Conservation (phyloP, 371 early-diverging fungal genomes). For the Mortierella sp. region DNA sequence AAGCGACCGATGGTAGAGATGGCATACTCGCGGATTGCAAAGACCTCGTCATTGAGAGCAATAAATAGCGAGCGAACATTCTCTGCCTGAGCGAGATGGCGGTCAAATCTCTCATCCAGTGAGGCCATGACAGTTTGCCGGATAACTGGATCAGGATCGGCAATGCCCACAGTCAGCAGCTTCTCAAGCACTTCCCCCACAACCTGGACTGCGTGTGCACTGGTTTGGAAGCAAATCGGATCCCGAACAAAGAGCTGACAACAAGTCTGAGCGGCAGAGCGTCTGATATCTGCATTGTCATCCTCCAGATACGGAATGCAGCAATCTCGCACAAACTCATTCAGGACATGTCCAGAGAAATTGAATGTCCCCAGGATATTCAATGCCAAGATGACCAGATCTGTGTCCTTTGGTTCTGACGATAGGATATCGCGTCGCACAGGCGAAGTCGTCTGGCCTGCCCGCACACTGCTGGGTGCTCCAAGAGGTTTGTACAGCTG, state of each 20-base stretch:
- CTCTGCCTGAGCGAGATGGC: slow-evolving; percentile 91
- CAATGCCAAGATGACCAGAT: slow-evolving; percentile 87
- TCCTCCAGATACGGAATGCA: slow-evolving; percentile 89
- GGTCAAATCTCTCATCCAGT: slow-evolving; percentile 87
- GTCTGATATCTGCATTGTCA: slow-evolving; percentile 85
- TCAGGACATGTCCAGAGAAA: slow-evolving; percentile 85
- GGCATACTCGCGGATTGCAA: slow-evolving; percentile 88
- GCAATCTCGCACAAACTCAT: slow-evolving; percentile 92
- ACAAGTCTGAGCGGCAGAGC: slow-evolving; percentile 90
- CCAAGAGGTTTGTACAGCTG: slow-evolving; percentile 89
- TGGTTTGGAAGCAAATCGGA: slow-evolving; percentile 82
- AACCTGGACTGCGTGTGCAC: slow-evolving; percentile 87
- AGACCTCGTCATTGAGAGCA: slow-evolving; percentile 93
- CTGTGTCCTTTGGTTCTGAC: slow-evolving; percentile 75
- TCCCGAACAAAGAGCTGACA: slow-evolving; percentile 85
- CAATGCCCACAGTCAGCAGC: slow-evolving; percentile 89
- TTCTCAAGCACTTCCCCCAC: slow-evolving; percentile 91
- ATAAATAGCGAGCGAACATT: slow-evolving; percentile 90
- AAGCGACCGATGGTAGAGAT: slow-evolving; percentile 91
- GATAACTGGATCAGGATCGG: slow-evolving; percentile 88
- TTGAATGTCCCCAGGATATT: slow-evolving; percentile 90
- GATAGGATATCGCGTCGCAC: slow-evolving; percentile 60
- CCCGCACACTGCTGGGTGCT: slow-evolving; percentile 62
- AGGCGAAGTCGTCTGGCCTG: slow-evolving; percentile 56
- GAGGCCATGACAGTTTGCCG: slow-evolving; percentile 85